Base-by-base conservation (phyloP, 768 basidiomycete genomes). In the Strobilomyces confusus region DNA sequence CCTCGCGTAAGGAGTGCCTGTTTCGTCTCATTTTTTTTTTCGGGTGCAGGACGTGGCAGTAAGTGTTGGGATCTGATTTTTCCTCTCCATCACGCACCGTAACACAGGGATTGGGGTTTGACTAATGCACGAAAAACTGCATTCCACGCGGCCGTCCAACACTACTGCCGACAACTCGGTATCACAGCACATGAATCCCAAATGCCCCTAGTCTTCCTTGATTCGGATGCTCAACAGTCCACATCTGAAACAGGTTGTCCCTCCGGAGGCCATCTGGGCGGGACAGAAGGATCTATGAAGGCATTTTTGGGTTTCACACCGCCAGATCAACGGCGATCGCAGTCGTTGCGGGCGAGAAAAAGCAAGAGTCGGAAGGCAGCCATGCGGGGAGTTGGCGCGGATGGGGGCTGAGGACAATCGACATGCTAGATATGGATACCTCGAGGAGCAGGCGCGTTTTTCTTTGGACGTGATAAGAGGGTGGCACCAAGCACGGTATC, bases 101-200 rank as follows among this genome's bases (percentile, higher is more conserved):
- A 13, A 36, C 37, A 32, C 54, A 69, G 67, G 60, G 81, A 83
- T 66, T 91, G 87, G 87, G 79, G 80, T 23, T 69, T 84, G 25
- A 79, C 77, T 19, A 74, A 73, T 56, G 69, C 77, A 12, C 80
- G 87, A 44, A 82, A 79, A 63, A 91, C 89, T 1, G 85, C 88
- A 3, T 92, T 92, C 74, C 81, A 89, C 63, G 86, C 86, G 9
- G 89, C 89, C 1, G 83, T 83, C 20, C 81, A 88, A 59, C 78
- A 83, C 60, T 90, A 84, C 66, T 86, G 80, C 62, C 79, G 75
- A 49, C 80, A 87, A 63, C 78, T 90, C 9, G 84, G 80, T 32
- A 89, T 91, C 60, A 72, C 72, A 20, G 82, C 79, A 57, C 75
- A 74, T 68, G 77, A 81, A 60, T 77, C 87, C 2, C 74, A 83